Conservation (phyloP, 2,329 filamentous ascomycete species). For the Aspergillus transmontanensis region DNA sequence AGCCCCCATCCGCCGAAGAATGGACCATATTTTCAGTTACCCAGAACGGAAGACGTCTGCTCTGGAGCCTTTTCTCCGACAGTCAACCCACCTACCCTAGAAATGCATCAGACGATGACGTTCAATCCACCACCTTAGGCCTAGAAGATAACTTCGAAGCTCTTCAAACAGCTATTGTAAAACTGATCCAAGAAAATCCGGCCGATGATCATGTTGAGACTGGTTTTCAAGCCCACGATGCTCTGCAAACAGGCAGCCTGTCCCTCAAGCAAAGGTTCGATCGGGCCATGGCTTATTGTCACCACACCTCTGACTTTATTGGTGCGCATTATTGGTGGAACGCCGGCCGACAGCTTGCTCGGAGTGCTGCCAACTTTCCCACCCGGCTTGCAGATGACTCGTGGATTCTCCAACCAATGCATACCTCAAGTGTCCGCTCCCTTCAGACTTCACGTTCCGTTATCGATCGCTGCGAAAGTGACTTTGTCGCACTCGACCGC, state of each 20-base stretch:
- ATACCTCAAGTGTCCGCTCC: conserved; percentile 52
- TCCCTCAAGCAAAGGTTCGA: conserved; percentile 50
- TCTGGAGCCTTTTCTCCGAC: conserved; percentile 65
- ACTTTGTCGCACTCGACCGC: conserved; percentile 77
- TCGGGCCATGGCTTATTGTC: conserved; percentile 74
- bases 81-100: conserved; percentile 65
- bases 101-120: conserved; percentile 53
- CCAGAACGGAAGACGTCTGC: conserved; percentile 69
- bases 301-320: conserved; percentile 79
- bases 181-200: conserved; percentile 80
- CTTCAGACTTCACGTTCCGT: conserved; percentile 34
- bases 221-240: conserved; percentile 11
- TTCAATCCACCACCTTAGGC: conserved; percentile 49
- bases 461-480: conserved; percentile 41
- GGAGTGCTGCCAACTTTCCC: conserved; percentile 59
- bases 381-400: conserved; percentile 61
- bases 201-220: conserved; percentile 62
- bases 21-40: conserved; percentile 84
- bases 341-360: conserved; percentile 71
- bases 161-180: conserved; percentile 76
- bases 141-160: conserved; percentile 80
- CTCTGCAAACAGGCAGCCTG: conserved; percentile 10
- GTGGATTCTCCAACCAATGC: conserved; percentile 73
- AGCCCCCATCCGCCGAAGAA: conserved; percentile 77
- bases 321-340: conserved; percentile 84